Evolutionary conservation across 768 basidiomycete genomes (phyloP).

Genomic region (Lentinula detonsa): DNA sequence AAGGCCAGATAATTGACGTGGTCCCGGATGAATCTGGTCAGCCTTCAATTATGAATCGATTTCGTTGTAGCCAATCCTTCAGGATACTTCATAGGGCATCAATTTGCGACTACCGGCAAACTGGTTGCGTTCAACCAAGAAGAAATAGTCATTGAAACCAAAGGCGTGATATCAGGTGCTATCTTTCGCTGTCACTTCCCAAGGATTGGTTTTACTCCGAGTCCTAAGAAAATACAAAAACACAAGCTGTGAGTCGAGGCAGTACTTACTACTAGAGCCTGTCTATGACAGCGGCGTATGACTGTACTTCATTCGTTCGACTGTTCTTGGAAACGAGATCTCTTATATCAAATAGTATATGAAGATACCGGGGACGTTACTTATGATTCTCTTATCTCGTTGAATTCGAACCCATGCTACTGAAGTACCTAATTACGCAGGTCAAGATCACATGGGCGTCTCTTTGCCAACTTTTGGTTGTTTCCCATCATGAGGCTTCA

Average conservation of each 20-base stretch:
- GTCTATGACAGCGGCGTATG: too few relatives aligned
- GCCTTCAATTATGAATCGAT: neutral
- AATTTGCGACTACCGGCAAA: constrained; percentile 40
- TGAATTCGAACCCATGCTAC: too few relatives aligned
- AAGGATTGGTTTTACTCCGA: constrained; percentile 30
- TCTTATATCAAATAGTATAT: too few relatives aligned
- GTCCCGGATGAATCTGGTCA: constrained; percentile 45
- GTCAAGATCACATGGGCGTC: neutral
- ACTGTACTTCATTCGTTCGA: too few relatives aligned
- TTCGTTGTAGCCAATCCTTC: neutral
- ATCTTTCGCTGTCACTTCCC: constrained; percentile 49
- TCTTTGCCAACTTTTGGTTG: neutral
- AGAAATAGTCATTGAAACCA: constrained; percentile 43
- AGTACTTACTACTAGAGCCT: too few relatives aligned
- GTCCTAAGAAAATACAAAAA: constrained; percentile 5
- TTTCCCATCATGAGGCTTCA: neutral
- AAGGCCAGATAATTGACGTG: constrained; percentile 32
- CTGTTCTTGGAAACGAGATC: too few relatives aligned
- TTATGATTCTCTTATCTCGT: too few relatives aligned
- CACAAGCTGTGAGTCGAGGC: constrained; percentile 4
- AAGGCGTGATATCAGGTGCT: constrained; percentile 25
- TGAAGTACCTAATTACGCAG: too few relatives aligned
- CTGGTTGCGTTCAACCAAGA: constrained; percentile 43
- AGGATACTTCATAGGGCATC: constrained; percentile 21
- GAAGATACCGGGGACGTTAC: too few relatives aligned